Evolutionary conservation across 495 filamentous ascomycete genomes (phyloP).

Genomic region (Aspergillus bertholletiae): DNA sequence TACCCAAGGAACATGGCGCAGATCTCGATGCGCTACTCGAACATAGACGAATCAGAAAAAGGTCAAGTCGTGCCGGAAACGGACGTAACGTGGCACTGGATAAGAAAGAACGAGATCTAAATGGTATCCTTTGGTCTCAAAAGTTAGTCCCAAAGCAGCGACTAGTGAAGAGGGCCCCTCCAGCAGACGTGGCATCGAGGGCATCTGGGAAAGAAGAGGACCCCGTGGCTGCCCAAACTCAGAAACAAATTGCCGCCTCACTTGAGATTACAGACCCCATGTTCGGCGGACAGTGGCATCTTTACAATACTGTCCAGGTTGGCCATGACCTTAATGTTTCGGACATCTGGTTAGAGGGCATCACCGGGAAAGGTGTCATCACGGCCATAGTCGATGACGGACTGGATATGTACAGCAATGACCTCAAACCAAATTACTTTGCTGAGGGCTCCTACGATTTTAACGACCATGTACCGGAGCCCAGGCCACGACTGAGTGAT

Average conservation of each 20-base stretch:
- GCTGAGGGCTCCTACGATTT: constrained; percentile 91
- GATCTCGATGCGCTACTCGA: constrained; percentile 59
- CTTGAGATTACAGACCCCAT: constrained; percentile 84
- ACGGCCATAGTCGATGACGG: constrained; percentile 96
- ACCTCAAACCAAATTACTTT: constrained; percentile 89
- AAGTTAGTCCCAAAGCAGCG: constrained; percentile 73
- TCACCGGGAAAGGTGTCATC: constrained; percentile 84
- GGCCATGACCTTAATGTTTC: constrained; percentile 96
- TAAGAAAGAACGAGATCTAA: constrained; percentile 56
- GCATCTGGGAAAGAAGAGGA: constrained; percentile 25
- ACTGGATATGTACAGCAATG: constrained; percentile 93
- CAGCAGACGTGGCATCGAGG: constrained; percentile 28
- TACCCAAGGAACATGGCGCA: constrained; percentile 47
- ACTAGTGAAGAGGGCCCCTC: constrained; percentile 71
- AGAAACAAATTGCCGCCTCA: constrained; percentile 56
- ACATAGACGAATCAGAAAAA: constrained; percentile 53
- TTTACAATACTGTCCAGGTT: constrained; percentile 74
- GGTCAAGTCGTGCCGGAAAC: constrained; percentile 51
- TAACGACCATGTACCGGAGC: constrained; percentile 77
- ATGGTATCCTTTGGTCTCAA: constrained; percentile 72
- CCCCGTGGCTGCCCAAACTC: constrained; percentile 49
- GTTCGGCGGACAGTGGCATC: constrained; percentile 92
- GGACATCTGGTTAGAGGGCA: constrained; percentile 84
- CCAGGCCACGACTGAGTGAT: constrained; percentile 72
- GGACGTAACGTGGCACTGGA: constrained; percentile 28